phyloP scores from a whole-genome alignment of 768 basidiomycete genomes.

The Russula compacta region DNA sequence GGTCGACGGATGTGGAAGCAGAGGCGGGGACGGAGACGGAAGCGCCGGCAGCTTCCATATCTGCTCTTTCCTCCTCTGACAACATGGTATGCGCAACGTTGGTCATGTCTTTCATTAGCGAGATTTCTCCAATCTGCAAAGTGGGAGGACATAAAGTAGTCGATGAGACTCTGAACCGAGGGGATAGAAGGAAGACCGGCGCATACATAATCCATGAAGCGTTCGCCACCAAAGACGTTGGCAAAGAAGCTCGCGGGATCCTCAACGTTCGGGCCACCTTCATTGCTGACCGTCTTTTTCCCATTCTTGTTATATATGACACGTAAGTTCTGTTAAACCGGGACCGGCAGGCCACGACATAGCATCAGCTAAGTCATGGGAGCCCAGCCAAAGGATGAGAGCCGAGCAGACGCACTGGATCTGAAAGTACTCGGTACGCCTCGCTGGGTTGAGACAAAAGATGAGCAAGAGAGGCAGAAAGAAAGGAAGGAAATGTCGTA shows the following conservation, averaged over 20 bases:
- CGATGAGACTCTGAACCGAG: neutral
- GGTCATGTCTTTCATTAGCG: constrained; percentile 90
- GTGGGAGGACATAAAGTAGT: neutral
- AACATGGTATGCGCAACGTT: constrained; percentile 78
- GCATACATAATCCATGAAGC: constrained; percentile 80
- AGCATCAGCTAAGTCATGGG: constrained; percentile 3
- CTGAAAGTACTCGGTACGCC: constrained; percentile 89
- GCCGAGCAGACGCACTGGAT: constrained; percentile 41
- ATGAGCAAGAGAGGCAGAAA: neutral
- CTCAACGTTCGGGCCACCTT: constrained; percentile 70
- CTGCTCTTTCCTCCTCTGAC: constrained; percentile 87
- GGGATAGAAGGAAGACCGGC: neutral
- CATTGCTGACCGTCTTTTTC: constrained; percentile 78
- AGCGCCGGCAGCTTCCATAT: constrained; percentile 29
- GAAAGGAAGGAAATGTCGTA: constrained; percentile 24
- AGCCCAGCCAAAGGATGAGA: neutral
- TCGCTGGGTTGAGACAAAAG: constrained; percentile 42
- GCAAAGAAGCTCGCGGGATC: constrained; percentile 95
- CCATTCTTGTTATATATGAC: constrained; percentile 95
- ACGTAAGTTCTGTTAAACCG: constrained; percentile 57
- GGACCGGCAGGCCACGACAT: neutral
- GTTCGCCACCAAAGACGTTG: constrained; percentile 91
- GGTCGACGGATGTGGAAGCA: neutral
- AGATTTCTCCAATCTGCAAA: constrained; percentile 88
- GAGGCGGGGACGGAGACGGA: constrained; percentile 20